Percentiles rank a stretch among this genome's conserved stretches.
phyloP scores from a whole-genome alignment of 176 grass and related monocot genomes.

The Oryza brachyantha region DNA sequence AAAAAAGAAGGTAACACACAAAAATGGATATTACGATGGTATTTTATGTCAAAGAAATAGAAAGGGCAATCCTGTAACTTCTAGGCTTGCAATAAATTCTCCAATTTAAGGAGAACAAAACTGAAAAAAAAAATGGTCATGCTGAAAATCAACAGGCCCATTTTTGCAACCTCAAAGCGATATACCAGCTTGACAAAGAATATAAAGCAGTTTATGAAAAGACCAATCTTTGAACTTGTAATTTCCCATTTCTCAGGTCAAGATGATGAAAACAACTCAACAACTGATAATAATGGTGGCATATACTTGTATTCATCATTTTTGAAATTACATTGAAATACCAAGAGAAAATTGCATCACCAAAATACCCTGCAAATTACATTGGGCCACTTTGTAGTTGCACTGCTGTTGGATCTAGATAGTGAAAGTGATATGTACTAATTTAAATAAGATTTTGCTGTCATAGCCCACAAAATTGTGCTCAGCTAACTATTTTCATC shows the following conservation, averaged over 20 bases:
- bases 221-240: not conserved
- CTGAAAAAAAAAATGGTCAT: not conserved
- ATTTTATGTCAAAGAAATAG: not conserved
- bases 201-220: not conserved
- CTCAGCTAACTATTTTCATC: not conserved
- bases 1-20: not conserved
- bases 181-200: conserved; percentile 12
- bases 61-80: not conserved
- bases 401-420: not conserved
- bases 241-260: conserved; percentile 7
- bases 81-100: not conserved
- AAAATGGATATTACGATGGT: too few species aligned
- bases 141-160: not conserved
- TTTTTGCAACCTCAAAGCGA: not conserved
- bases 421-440: not conserved
- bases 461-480: not conserved
- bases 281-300: not conserved
- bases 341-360: not conserved
- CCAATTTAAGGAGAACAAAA: not conserved
- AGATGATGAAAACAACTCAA: conserved; percentile 1
- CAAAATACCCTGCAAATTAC: conserved; percentile 2
- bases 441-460: not conserved
- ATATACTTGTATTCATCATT: conserved; percentile 21
- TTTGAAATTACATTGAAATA: not conserved
- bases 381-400: not conserved